phyloP scores from a whole-genome alignment of 2,329 filamentous ascomycete genomes.

The Colletotrichum tamarilloi region DNA sequence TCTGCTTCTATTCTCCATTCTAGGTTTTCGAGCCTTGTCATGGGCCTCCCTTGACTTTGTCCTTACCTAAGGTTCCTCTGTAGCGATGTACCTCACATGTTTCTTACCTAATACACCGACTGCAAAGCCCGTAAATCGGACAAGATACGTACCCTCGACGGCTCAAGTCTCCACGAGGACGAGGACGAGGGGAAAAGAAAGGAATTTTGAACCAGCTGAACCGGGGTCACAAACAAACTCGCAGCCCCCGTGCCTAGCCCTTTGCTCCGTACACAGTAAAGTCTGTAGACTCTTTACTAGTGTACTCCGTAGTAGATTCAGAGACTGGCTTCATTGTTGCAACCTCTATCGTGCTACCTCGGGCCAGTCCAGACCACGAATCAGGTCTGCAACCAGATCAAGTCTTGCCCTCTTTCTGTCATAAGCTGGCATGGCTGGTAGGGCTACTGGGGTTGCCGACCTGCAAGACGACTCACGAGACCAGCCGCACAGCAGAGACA shows the following conservation, averaged over 20 bases:
- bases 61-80: not conserved
- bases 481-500: constrained; percentile 2
- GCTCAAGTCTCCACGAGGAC: not conserved
- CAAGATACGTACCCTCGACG: not conserved
- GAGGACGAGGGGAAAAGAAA: not conserved
- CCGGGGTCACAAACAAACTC: not conserved
- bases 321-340: not conserved
- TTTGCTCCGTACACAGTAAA: not conserved
- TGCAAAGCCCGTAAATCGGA: constrained; percentile 18
- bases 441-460: not conserved
- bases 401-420: not conserved
- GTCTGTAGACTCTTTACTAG: too few species aligned
- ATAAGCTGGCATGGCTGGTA: not conserved
- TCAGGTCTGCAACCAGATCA: constrained; percentile 11
- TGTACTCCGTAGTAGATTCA: too few species aligned
- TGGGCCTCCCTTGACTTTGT: not conserved
- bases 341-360: constrained; percentile 2
- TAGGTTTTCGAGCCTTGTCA: not conserved
- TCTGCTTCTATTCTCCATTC: not conserved
- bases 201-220: not conserved
- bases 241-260: not conserved
- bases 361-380: constrained; percentile 20
- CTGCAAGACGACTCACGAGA: not conserved
- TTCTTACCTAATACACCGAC: not conserved
- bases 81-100: not conserved